Evolutionary conservation across 2,329 filamentous ascomycete genomes (phyloP), one percentile per base, ranked within the genome.

Genomic region (Monilinia aucupariae): DNA sequence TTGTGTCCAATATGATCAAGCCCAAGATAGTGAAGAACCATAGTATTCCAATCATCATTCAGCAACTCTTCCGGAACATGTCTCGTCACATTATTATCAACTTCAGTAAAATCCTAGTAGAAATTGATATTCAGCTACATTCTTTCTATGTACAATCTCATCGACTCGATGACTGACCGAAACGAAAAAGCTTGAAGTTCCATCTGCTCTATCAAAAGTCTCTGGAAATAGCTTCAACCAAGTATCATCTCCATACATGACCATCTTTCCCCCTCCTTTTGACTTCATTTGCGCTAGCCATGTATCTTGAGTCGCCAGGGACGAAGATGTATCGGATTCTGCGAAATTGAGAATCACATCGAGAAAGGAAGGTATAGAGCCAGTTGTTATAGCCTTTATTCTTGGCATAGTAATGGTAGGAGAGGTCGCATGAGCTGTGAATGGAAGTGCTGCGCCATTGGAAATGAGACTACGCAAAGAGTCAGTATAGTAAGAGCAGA

Each of bases 1-100:
- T 99, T 99, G 75, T 99, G 94, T 32, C 94, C 94, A 71, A 99
- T 99, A 72, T 99, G 94, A 75, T 99, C 94, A 63, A 99, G 81
- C 0, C 94, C 94, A 49, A 99, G 84, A 72, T 96, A 99, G 77
- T 99, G 94, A 75, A 99, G 82, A 25, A 99, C 86, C 87, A 97
- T 89, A 3, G 89, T 89, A 74, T 90, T 89, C 94, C 94, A 99
- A 72, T 99, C 94, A 62, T 85, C 77, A 48, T 85, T 86, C 63
- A 79, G 76, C 65, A 99, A 80, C 77, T 97, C 93, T 43, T 79
- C 78, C 6, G 88, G 82, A 60, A 99, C 81, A 78, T 99, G 91
- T 66, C 94, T 85, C 3, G 94, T 99, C 70, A 99, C 94, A 75
- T 99, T 99, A 74, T 92, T 88, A 77, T 99, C 94, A 68, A 99